Conservation (phyloP, 345 rosid species). For the Corymbia maculata region DNA sequence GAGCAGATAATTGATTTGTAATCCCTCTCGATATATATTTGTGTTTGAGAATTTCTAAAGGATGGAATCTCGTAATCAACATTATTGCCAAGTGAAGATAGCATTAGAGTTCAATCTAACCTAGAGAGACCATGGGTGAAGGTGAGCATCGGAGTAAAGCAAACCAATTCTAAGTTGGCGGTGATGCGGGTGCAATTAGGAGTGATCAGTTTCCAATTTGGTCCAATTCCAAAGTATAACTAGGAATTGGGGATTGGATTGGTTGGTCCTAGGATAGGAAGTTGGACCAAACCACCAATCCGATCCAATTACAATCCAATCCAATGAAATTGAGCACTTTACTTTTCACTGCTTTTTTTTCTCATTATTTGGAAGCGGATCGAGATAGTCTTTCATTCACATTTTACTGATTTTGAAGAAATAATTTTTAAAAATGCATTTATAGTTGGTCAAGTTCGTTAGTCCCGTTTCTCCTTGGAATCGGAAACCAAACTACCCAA, state of each 20-base stretch:
- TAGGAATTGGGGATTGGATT: rapidly evolving
- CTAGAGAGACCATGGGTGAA: background rate
- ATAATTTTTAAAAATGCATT: no score
- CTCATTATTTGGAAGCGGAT: rapidly evolving
- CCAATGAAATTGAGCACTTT: background rate
- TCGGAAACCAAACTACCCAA: rapidly evolving
- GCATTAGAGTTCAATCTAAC: background rate
- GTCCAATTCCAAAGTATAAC: rapidly evolving
- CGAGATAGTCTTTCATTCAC: background rate
- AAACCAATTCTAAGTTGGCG: background rate
- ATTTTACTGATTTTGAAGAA: no score
- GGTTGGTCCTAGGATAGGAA: background rate
- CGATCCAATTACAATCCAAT: rapidly evolving
- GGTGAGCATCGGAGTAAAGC: background rate
- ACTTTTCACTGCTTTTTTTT: no score
- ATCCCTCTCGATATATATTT: background rate
- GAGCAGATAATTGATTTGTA: background rate
- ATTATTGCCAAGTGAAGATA: background rate
- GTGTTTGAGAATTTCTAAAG: background rate
- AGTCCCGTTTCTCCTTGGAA: no score
- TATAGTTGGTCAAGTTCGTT: no score
- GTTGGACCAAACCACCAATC: rapidly evolving
- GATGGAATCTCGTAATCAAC: background rate
- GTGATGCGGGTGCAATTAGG: background rate
- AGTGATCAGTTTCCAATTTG: no score